Evolutionary conservation across 306 rosid species (phyloP), one percentile per base, ranked within the genome.

Genomic region (Herpetospermum pedunculosum): DNA sequence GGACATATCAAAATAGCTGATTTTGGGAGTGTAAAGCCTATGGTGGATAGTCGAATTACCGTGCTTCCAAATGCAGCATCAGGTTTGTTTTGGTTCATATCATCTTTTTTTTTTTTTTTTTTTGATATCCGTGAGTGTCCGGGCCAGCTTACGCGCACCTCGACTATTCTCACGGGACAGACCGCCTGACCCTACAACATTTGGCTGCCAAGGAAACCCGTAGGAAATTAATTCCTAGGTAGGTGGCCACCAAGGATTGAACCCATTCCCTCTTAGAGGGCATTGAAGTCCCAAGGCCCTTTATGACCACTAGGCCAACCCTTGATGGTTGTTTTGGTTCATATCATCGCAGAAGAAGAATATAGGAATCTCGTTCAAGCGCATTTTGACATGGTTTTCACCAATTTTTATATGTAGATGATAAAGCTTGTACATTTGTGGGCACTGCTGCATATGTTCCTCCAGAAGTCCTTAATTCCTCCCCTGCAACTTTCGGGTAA

Each of bases 371-470:
- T 9, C 62, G 35, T 30, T 70, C 79, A 50, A 75, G 54, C 72
- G 46, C 44, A 44, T 79, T 71, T 70, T 81, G 52, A 83, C 46
- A 32, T n/a, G 21, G 72, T 55, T 50, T 7, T n/a, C 70, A 40
- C 41, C 41, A 8, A 21, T 75, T 41, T 48, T 70, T 9, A 26
- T 77, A 21, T 77, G 74, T 76, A 95, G 99, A 95, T 76, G 99
- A 92, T 78, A 95, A 91, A 80, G 99, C 99, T 71, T 95, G 99
- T 85, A 95, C 99, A 8, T 95, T 95, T 84, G 99, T 95, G 81
- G 99, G 99, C 68, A 95, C 99, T 4, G 99, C 99, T 78, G 99
- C 99, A 28, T 95, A 95, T 79, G 99, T 95, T 63, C 99, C 99
- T 87, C 99, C 99, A 6, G 99, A 95, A 88, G 99, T 95, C 80